A percentile compares a stretch with the other conserved stretches of the same genome.
phyloP scores from a whole-genome alignment of 345 rosid genomes.

The Eucalyptus pauciflora region DNA sequence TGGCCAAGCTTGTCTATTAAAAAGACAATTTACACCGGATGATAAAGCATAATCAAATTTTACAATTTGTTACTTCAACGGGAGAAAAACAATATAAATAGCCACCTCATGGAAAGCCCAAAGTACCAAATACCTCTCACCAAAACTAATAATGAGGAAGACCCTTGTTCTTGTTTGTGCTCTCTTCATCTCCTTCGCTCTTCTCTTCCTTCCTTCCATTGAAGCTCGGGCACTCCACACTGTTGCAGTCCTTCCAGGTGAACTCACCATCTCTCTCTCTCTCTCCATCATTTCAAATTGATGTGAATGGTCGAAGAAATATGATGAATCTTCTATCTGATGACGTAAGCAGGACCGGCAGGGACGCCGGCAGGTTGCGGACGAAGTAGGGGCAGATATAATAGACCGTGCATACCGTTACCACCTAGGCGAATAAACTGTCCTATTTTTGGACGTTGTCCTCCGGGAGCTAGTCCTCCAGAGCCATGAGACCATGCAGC shows the following conservation, averaged over 20 bases:
- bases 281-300: neutral
- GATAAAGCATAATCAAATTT: too few relatives aligned
- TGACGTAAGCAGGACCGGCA: neutral
- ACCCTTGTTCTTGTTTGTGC: neutral
- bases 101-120: neutral
- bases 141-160: neutral
- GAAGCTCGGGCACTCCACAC: neutral
- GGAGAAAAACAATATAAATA: neutral
- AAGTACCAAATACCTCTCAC: neutral
- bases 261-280: neutral
- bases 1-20: too few relatives aligned
- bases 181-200: neutral
- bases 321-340: too few relatives aligned
- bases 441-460: neutral
- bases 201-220: neutral
- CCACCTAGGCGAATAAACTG: accelerated
- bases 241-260: neutral
- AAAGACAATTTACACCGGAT: too few relatives aligned
- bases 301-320: too few relatives aligned
- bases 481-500: neutral
- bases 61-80: too few relatives aligned
- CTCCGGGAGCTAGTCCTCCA: neutral
- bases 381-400: accelerated
- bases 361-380: accelerated
- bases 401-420: accelerated